Base-by-base conservation (phyloP, 768 basidiomycete species). In the Boletus sensibilis region DNA sequence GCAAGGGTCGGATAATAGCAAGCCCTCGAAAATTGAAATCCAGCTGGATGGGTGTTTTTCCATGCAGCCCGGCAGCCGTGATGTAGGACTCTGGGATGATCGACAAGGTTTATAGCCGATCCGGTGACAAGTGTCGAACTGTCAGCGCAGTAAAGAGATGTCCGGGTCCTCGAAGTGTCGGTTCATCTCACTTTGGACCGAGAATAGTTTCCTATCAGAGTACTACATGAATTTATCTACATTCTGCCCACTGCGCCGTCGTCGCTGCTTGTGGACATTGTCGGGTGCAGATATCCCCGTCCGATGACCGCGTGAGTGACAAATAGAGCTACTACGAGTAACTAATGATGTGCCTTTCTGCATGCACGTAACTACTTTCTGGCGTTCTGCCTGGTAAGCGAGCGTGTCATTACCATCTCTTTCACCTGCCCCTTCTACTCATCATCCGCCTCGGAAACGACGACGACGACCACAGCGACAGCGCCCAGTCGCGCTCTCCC, bases 251-350 rank as follows among this genome's bases (percentile, higher is more conserved):
- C 5, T 44, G 25, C 10, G 25, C 44, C 7, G 45, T 21, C 21
- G 31, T 34, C 46, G 20, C 27, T 34, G 31, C 12, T 33, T 14
- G 39, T 5, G 27, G 50, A 56, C 44, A 56, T 35, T 57, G 56
- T 56, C 14, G 11, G 16, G 27, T 27, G 43, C 29, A 44, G 56
- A 18, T 33, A 59, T 38, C 37, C 23, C 58, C 51, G 47, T 56
- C 44, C 55, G 60, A 62, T 47, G 60, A 62, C 55, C 60, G 60
- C 56, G 60, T n/a, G 60, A 53, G 27, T 25, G 42, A 5, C 31
- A 35, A 16, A 16, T 37, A 8, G 16, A n/a, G n/a, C n/a, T n/a
- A n/a, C n/a, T n/a, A n/a, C n/a, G n/a, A n/a, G n/a, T n/a, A n/a
- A n/a, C n/a, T n/a, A n/a, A n/a, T n/a, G n/a, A n/a, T n/a, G 38